A percentile compares a stretch with the other conserved stretches of the same genome.
phyloP scores from a whole-genome alignment of 495 filamentous ascomycete species.

The Penicillium roqueforti region DNA sequence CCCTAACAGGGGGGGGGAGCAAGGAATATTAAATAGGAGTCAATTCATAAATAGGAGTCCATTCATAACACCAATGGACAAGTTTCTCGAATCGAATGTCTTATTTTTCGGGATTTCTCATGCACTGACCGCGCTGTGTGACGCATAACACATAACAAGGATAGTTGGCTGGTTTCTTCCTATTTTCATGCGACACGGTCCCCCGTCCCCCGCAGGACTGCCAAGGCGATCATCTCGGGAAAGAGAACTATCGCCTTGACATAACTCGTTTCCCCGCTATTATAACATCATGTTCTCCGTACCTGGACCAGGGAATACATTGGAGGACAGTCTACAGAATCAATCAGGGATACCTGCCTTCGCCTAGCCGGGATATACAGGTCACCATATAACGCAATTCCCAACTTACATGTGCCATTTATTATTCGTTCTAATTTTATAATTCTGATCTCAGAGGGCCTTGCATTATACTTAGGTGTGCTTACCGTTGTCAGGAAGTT shows the following conservation, averaged over 20 bases:
- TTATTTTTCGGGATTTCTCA: neutral
- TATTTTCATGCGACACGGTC: constrained; percentile 1
- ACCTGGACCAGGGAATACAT: too few species aligned
- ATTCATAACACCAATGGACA: neutral
- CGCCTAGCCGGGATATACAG: neutral
- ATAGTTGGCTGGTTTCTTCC: neutral
- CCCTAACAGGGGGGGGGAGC: neutral
- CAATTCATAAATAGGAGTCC: constrained; percentile 10
- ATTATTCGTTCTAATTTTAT: too few species aligned
- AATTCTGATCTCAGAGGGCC: too few species aligned
- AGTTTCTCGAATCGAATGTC: neutral
- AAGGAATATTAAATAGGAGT: constrained; percentile 3
- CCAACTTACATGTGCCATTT: neutral
- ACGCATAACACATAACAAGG: neutral
- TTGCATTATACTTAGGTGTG: too few species aligned
- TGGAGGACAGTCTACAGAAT: neutral
- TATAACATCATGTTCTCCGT: neutral
- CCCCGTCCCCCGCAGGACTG: constrained; percentile 21
- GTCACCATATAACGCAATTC: neutral
- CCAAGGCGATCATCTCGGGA: constrained; percentile 9
- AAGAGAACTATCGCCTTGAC: neutral
- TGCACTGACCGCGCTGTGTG: neutral
- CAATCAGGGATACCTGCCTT: neutral
- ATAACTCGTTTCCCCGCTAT: neutral
- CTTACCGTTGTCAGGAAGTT: too few species aligned